Percentiles rank a stretch among this genome's conserved stretches.
Conservation (phyloP, 768 basidiomycete genomes). For the Mycena albidolilacea region DNA sequence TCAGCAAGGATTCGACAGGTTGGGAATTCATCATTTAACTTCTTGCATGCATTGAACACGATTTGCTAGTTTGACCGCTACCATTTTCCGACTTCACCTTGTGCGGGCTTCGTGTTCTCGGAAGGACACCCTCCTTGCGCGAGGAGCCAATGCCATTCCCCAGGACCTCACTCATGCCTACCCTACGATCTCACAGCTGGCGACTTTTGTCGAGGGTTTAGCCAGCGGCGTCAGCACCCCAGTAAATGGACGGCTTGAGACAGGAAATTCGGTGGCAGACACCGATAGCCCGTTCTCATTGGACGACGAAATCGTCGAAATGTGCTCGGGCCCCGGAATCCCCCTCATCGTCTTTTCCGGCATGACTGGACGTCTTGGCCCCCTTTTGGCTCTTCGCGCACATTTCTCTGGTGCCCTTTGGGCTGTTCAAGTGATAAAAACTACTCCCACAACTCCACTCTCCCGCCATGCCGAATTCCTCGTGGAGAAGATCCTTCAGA, state of each 20-base stretch:
- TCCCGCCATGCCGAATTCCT: neutral
- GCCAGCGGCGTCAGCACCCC: too few relatives aligned
- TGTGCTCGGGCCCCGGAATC: neutral
- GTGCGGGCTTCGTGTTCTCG: neutral
- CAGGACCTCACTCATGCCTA: conserved; percentile 23
- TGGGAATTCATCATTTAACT: neutral
- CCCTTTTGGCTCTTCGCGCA: neutral
- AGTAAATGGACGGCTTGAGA: too few relatives aligned
- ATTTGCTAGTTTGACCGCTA: conserved; percentile 46
- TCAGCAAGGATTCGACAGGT: conserved; percentile 55
- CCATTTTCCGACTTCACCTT: conserved; percentile 43
- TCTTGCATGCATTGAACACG: neutral
- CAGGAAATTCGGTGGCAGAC: too few relatives aligned
- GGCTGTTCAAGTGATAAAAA: conserved; percentile 11
- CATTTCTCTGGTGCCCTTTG: conserved; percentile 14
- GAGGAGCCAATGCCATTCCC: neutral
- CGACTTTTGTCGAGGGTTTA: conserved; percentile 22
- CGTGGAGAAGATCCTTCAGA: conserved; percentile 1
- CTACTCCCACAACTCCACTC: neutral
- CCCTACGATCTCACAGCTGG: conserved; percentile 25
- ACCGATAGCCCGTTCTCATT: too few relatives aligned
- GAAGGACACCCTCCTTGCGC: neutral
- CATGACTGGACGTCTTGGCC: neutral
- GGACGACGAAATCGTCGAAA: conserved; percentile 9
- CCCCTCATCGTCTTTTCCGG: conserved; percentile 25